These are phyloP conservation scores for Stachybotrys chlorohalonatus DNA, from an alignment of 2,329 filamentous ascomycete species.

Conservation along the genomic window DNA sequence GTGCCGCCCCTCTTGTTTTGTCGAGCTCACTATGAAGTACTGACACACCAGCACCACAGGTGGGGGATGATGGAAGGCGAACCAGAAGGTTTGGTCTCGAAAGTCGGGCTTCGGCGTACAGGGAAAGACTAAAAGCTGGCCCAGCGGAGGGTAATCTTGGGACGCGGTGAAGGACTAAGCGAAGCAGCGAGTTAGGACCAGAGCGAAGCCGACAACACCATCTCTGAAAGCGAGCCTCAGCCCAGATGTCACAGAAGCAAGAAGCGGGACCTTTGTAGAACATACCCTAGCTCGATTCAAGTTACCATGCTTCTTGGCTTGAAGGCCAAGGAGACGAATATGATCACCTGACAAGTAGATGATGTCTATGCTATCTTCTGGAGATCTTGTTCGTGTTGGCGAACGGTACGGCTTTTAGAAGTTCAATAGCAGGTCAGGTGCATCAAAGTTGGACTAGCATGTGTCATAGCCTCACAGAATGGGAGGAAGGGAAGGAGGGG, in stretches of 20 bases:
- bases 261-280: neutral
- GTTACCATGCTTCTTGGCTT: neutral
- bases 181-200: no score
- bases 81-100: no score
- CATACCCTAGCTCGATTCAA: neutral
- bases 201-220: neutral
- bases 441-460: neutral
- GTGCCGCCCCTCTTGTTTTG: no score
- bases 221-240: neutral
- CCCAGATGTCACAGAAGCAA: neutral
- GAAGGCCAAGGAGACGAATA: neutral
- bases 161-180: no score
- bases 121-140: no score
- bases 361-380: neutral
- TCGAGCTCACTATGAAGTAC: no score
- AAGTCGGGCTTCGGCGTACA: no score
- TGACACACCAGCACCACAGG: no score
- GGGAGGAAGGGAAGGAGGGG: neutral
- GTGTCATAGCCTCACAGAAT: neutral
- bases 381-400: no score
- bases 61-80: no score
- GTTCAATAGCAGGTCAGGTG: neutral
- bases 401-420: neutral
- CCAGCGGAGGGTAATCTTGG: no score
- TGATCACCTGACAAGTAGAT: neutral